A percentile compares a stretch with the other conserved stretches of the same genome.
These are phyloP conservation scores for Peronosclerospora sorghi DNA, from an alignment of 352 stramenopile genomes.

Conservation along the genomic window DNA sequence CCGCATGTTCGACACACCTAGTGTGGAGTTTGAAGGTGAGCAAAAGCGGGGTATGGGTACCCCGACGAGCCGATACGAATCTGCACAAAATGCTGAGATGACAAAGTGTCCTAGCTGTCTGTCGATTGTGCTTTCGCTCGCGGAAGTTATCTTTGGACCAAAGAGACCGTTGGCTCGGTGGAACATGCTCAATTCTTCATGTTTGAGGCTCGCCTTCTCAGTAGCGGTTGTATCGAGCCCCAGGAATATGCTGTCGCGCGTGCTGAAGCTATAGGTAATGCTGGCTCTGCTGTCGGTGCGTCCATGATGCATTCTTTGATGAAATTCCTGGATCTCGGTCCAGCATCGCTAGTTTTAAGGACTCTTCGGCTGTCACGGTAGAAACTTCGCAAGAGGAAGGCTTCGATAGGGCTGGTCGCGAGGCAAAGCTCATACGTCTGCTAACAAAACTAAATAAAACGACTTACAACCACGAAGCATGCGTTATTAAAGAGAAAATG, in stretches of 20 bases:
- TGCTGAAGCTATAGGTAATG: constrained; percentile 36
- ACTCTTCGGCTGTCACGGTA: constrained; percentile 25
- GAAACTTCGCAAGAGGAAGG: too few species aligned
- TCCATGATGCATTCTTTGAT: too few species aligned
- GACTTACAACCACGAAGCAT: constrained; percentile 61
- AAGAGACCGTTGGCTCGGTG: constrained; percentile 60
- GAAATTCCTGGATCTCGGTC: too few species aligned
- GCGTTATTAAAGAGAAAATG: too few species aligned
- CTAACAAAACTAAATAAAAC: constrained; percentile 77
- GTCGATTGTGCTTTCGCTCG: too few species aligned
- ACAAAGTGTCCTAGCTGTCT: too few species aligned
- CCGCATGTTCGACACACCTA: too few species aligned
- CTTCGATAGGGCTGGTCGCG: too few species aligned
- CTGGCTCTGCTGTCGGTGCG: constrained; percentile 18
- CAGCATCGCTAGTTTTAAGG: constrained; percentile 46
- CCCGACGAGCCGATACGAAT: constrained; percentile 65
- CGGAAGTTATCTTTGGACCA: too few species aligned
- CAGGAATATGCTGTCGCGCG: constrained; percentile 73
- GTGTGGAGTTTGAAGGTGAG: too few species aligned
- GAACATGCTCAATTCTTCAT: constrained; percentile 85
- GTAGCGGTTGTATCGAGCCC: constrained; percentile 68
- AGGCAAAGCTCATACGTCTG: too few species aligned
- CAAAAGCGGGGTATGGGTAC: constrained; percentile 49
- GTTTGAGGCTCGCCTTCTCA: constrained; percentile 79
- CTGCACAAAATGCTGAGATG: constrained; percentile 57